These are phyloP conservation scores for Colletotrichum falcatum DNA, from an alignment of 2,329 filamentous ascomycete species.

Conservation along the genomic window DNA sequence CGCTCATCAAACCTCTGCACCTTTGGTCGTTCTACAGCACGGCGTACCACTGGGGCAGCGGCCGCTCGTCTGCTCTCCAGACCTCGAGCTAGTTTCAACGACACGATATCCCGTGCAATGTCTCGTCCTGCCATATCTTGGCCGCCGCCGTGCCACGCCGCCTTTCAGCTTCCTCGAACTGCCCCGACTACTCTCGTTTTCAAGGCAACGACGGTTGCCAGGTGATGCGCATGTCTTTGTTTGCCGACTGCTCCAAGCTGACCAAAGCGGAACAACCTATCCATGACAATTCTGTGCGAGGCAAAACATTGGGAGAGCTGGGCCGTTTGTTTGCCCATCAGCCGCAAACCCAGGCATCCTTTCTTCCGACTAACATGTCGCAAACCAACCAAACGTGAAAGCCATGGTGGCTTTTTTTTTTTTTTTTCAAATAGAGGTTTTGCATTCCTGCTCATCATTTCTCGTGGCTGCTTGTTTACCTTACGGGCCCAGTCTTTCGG, in stretches of 20 bases:
- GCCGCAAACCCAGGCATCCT: not conserved
- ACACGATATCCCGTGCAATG: constrained; percentile 9
- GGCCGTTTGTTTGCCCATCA: not conserved
- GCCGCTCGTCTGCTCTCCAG: not conserved
- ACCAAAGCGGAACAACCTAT: not conserved
- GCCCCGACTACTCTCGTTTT: not conserved
- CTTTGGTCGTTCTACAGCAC: constrained; percentile 7
- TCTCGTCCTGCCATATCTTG: not conserved
- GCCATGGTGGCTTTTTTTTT: too few species aligned
- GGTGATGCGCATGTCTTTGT: not conserved
- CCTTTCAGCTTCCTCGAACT: constrained; percentile 28
- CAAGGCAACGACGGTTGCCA: not conserved
- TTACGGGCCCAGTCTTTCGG: not conserved
- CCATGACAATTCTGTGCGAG: not conserved
- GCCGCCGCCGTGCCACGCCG: constrained; percentile 20
- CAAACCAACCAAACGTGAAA: too few species aligned
- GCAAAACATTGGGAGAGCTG: not conserved
- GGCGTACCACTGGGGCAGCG: constrained; percentile 20
- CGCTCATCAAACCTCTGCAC: constrained; percentile 35
- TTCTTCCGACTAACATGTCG: not conserved
- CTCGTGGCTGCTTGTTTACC: not conserved
- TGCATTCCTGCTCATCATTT: not conserved
- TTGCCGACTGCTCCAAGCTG: not conserved
- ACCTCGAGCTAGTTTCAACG: constrained; percentile 30
- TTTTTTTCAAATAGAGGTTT: too few species aligned